A percentile compares a stretch with the other conserved stretches of the same genome.
Evolutionary conservation across 208 protist genomes (phyloP).

Genomic region (Acanthamoeba quina): DNA sequence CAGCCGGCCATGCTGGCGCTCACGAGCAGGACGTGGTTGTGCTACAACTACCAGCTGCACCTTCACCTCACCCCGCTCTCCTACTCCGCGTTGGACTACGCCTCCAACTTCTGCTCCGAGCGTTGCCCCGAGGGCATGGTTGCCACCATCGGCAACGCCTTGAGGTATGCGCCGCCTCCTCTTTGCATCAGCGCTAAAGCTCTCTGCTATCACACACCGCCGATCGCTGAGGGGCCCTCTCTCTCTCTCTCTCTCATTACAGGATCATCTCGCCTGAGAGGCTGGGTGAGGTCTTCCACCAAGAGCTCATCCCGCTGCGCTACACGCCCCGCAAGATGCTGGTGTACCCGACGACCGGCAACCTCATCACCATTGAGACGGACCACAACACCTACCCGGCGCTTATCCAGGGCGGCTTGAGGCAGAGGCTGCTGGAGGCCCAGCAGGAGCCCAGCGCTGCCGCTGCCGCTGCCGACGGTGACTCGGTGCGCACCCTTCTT

Average conservation of each 20-base stretch:
- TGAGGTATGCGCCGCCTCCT: slow-evolving; percentile 70
- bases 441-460: slow-evolving; percentile 44
- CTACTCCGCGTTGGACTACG: slow-evolving; percentile 89
- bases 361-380: slow-evolving; percentile 90
- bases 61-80: slow-evolving; percentile 89
- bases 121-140: slow-evolving; percentile 92
- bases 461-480: neutral
- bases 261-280: slow-evolving; percentile 86
- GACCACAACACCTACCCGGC: slow-evolving; percentile 88
- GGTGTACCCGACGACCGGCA: slow-evolving; percentile 83
- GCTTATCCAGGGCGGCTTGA: slow-evolving; percentile 27
- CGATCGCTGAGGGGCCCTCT: neutral
- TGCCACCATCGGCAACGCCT: slow-evolving; percentile 85
- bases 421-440: slow-evolving; percentile 26
- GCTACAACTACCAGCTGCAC: slow-evolving; percentile 84
- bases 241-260: neutral
- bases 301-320: slow-evolving; percentile 83
- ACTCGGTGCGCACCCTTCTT: neutral
- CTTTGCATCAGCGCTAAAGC: neutral
- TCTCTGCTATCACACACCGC: neutral
- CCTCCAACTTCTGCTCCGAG: slow-evolving; percentile 90
- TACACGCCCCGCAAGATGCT: slow-evolving; percentile 92
- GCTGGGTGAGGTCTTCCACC: slow-evolving; percentile 90
- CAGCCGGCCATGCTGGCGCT: slow-evolving; percentile 92
- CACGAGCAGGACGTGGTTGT: slow-evolving; percentile 91